phyloP scores from a whole-genome alignment of 805 yeast species.

The Lachancea sp. region DNA sequence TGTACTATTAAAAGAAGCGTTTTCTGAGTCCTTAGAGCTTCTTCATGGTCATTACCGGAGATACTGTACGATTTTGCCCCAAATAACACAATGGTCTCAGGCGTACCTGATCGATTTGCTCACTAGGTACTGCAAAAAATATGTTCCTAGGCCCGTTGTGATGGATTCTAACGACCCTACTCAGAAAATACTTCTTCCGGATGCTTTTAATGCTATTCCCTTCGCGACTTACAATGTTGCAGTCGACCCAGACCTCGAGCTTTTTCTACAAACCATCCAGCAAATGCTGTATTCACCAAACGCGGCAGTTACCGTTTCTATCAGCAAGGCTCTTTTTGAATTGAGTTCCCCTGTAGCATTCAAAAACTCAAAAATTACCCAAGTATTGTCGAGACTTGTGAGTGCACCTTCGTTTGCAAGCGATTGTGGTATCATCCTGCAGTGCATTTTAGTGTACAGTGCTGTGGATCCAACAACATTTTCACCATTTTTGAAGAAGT shows the following conservation, averaged over 20 bases:
- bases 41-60: slow-evolving; percentile 67
- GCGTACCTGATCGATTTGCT: slow-evolving; percentile 51
- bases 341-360: slow-evolving; percentile 54
- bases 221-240: slow-evolving; percentile 38
- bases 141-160: slow-evolving; percentile 49
- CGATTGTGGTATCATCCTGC: slow-evolving; percentile 38
- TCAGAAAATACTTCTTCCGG: slow-evolving; percentile 37
- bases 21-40: slow-evolving; percentile 52
- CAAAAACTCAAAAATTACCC: slow-evolving; percentile 43
- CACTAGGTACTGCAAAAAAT: slow-evolving; percentile 58
- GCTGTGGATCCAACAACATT: slow-evolving; percentile 31
- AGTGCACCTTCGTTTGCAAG: slow-evolving; percentile 32
- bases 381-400: slow-evolving; percentile 42
- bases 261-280: slow-evolving; percentile 45
- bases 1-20: slow-evolving; percentile 46
- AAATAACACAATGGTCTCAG: slow-evolving; percentile 73
- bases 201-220: slow-evolving; percentile 36
- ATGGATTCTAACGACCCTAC: slow-evolving; percentile 29
- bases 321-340: slow-evolving; percentile 49
- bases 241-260: slow-evolving; percentile 50
- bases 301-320: slow-evolving; percentile 55
- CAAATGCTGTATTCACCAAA: slow-evolving; percentile 46
- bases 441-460: slow-evolving; percentile 39
- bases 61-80: slow-evolving; percentile 41
- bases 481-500: slow-evolving; percentile 38